These are phyloP conservation scores for Neoarthrinium moseri DNA, from an alignment of 2,329 filamentous ascomycete species.

Conservation along the genomic window DNA sequence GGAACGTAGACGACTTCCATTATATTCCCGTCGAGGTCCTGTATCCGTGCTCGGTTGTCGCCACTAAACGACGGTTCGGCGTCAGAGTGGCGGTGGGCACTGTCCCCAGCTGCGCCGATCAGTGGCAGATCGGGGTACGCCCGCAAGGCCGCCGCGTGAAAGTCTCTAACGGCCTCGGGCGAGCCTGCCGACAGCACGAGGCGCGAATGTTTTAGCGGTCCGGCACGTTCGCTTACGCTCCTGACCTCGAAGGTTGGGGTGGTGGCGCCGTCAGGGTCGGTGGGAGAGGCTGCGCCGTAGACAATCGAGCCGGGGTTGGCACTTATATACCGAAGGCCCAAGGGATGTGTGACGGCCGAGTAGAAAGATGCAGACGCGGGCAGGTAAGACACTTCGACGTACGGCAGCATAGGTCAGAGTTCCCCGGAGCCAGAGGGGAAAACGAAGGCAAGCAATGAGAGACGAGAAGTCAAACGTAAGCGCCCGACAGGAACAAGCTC, in stretches of 20 bases:
- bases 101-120: constrained; percentile 43
- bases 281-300: constrained; percentile 32
- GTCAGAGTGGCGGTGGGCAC: constrained; percentile 20
- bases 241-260: constrained; percentile 43
- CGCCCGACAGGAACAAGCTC: not conserved
- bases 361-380: constrained; percentile 82
- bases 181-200: constrained; percentile 69
- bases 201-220: constrained; percentile 40
- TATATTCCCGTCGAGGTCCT: constrained; percentile 81
- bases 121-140: constrained; percentile 52
- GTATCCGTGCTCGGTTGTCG: constrained; percentile 54
- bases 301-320: constrained; percentile 36
- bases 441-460: constrained; percentile 3
- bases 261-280: constrained; percentile 21
- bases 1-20: constrained; percentile 71
- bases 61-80: constrained; percentile 24
- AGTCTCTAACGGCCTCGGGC: constrained; percentile 64
- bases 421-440: constrained; percentile 6
- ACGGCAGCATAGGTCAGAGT: constrained; percentile 40
- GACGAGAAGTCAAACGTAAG: not conserved
- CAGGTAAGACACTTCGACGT: constrained; percentile 70
- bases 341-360: constrained; percentile 72
- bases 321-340: constrained; percentile 70
- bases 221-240: constrained; percentile 33
- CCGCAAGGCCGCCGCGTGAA: constrained; percentile 68